These are phyloP conservation scores for Salix purpurea DNA, from an alignment of 345 rosid genomes.

Conservation along the genomic window DNA sequence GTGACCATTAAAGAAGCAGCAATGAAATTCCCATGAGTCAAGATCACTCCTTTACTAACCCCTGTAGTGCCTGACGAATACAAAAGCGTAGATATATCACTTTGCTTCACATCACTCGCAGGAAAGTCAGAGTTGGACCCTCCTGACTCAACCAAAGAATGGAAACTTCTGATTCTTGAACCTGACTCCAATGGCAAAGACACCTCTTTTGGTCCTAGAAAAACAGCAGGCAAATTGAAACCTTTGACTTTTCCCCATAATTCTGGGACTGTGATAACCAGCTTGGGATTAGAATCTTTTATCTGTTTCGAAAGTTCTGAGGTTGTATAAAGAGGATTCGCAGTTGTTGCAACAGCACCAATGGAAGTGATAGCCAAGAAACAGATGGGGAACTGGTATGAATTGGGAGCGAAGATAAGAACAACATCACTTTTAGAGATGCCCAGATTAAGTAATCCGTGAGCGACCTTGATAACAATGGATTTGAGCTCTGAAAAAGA, in stretches of 20 bases:
- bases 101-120: not conserved
- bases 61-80: not conserved
- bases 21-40: not conserved
- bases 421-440: constrained; percentile 55
- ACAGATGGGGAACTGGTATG: constrained; percentile 60
- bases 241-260: not conserved
- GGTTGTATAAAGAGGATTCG: constrained; percentile 54
- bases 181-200: not conserved
- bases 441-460: constrained; percentile 57
- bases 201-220: not conserved
- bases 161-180: not conserved
- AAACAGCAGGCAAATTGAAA: not conserved
- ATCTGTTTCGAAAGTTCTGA: constrained; percentile 58
- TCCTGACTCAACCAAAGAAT: not conserved
- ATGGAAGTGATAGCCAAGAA: constrained; percentile 55
- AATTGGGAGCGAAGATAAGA: constrained; percentile 65
- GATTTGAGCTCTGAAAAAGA: constrained; percentile 58
- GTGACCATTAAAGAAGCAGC: not conserved
- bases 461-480: constrained; percentile 46
- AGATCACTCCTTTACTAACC: not conserved
- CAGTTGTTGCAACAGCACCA: constrained; percentile 67
- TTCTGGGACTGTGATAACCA: not conserved
- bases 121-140: not conserved
- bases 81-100: not conserved
- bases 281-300: constrained; percentile 40